Evolutionary conservation across 768 basidiomycete genomes (phyloP).

Genomic region (Boletus rubescentipes): DNA sequence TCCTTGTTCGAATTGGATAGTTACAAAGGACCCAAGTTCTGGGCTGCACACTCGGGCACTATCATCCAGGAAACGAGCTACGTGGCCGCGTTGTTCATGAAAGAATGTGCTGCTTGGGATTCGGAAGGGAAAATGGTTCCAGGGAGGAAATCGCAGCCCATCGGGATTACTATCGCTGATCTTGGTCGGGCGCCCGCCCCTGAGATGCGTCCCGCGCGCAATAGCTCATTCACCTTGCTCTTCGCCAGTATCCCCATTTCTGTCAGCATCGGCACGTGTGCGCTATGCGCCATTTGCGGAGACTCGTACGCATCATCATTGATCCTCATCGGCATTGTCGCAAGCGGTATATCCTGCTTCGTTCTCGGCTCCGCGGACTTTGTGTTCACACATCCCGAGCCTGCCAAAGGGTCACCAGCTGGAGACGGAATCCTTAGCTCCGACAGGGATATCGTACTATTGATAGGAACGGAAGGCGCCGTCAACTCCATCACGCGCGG

Average conservation of each 20-base stretch:
- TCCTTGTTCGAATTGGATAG: slow-evolving; percentile 16
- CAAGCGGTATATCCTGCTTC: not conserved
- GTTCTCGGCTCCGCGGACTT: not conserved
- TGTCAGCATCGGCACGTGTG: not conserved
- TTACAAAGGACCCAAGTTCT: not conserved
- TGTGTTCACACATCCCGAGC: not conserved
- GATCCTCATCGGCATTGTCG: not conserved
- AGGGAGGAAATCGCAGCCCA: not conserved
- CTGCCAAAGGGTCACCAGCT: not conserved
- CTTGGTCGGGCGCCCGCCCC: not conserved
- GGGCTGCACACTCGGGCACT: not conserved
- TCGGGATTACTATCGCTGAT: not conserved
- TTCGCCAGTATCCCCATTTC: not conserved
- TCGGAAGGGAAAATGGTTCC: not conserved
- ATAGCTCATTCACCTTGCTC: not conserved
- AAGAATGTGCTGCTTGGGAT: not conserved
- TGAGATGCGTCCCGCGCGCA: not conserved
- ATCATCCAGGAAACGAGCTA: not conserved
- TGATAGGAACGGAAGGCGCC: not conserved
- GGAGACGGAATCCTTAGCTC: not conserved
- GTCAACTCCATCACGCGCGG: too few species aligned
- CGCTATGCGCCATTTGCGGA: not conserved
- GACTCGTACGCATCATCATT: not conserved
- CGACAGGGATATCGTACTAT: not conserved
- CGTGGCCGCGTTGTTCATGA: not conserved